phyloP scores from a whole-genome alignment of 2,329 filamentous ascomycete species.

The Pyrenochaeta sp. region DNA sequence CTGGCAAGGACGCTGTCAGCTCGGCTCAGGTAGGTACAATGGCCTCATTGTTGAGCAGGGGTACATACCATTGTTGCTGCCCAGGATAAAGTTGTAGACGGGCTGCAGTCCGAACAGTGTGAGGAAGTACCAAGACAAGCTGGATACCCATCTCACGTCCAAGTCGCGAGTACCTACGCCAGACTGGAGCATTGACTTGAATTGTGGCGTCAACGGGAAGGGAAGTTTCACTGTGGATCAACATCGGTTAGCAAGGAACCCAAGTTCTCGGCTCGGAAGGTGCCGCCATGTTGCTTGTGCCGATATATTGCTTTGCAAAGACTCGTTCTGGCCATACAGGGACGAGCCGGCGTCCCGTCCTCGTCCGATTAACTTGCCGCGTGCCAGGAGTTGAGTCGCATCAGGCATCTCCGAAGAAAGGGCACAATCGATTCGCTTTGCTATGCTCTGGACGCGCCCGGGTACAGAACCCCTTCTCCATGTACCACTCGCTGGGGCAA shows the following conservation, averaged over 20 bases:
- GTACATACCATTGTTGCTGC: constrained; percentile 88
- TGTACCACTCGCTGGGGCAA: neutral
- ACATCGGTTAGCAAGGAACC: constrained; percentile 22
- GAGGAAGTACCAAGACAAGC: constrained; percentile 98
- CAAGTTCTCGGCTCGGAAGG: constrained; percentile 7
- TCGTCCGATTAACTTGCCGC: no score
- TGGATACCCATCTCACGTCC: constrained; percentile 98
- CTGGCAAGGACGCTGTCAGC: constrained; percentile 58
- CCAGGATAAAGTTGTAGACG: constrained; percentile 95
- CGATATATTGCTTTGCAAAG: neutral
- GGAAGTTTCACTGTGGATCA: constrained; percentile 81
- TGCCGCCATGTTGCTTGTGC: constrained; percentile 3
- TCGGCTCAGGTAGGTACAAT: constrained; percentile 5
- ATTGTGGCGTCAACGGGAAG: constrained; percentile 96
- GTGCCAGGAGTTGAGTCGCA: no score
- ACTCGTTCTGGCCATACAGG: neutral
- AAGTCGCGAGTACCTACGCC: constrained; percentile 95
- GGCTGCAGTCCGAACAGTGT: constrained; percentile 96
- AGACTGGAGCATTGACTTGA: constrained; percentile 99
- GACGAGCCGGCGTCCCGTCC: neutral
- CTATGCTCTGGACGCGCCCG: neutral
- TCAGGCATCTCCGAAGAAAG: no score
- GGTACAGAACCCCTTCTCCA: neutral
- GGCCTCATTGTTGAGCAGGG: neutral
- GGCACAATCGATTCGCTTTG: neutral